Conservation (phyloP, 1,284 basidiomycete genomes). For the Moesziomyces globuligerus region DNA sequence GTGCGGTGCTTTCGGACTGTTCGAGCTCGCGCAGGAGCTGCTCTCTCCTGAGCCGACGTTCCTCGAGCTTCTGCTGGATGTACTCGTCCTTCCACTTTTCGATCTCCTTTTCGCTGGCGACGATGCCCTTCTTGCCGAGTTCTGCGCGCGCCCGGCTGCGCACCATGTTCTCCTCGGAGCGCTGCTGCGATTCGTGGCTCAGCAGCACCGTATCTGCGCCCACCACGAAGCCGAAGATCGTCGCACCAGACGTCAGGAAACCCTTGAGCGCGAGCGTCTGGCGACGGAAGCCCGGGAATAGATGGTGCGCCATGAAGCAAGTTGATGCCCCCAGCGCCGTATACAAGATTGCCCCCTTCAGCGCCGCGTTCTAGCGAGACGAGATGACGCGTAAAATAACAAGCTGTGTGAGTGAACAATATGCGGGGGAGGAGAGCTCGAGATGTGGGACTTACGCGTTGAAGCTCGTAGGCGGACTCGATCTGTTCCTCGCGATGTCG, state of each 20-base stretch:
- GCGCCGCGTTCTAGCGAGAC: slow-evolving; percentile 60
- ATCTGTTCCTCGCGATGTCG: slow-evolving; percentile 57
- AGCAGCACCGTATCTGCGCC: slow-evolving; percentile 61
- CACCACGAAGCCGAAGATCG: slow-evolving; percentile 62
- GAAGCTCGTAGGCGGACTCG: slow-evolving; percentile 55
- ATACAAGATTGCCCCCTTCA: slow-evolving; percentile 51
- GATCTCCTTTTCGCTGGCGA: slow-evolving; percentile 59
- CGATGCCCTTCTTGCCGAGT: slow-evolving; percentile 54
- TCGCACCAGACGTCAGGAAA: slow-evolving; percentile 53
- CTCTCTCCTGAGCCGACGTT: slow-evolving; percentile 36
- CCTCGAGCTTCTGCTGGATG: slow-evolving; percentile 41
- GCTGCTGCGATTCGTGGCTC: slow-evolving; percentile 51
- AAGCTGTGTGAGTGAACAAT: not conserved
- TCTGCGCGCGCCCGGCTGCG: slow-evolving; percentile 50
- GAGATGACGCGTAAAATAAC: too few species aligned
- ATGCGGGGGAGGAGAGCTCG: not conserved
- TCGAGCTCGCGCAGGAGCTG: slow-evolving; percentile 12
- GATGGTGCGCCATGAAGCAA: slow-evolving; percentile 53
- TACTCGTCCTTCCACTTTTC: slow-evolving; percentile 60
- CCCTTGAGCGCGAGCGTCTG: slow-evolving; percentile 62
- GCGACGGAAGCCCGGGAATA: slow-evolving; percentile 56
- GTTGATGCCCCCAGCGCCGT: slow-evolving; percentile 48
- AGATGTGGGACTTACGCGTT: slow-evolving; percentile 40
- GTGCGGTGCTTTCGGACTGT: not conserved
- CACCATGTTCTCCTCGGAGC: slow-evolving; percentile 57